Percentiles rank a stretch among this genome's conserved stretches.
These are phyloP conservation scores for Westerdykella sp. DNA, from an alignment of 2,329 filamentous ascomycete genomes.

Conservation along the genomic window DNA sequence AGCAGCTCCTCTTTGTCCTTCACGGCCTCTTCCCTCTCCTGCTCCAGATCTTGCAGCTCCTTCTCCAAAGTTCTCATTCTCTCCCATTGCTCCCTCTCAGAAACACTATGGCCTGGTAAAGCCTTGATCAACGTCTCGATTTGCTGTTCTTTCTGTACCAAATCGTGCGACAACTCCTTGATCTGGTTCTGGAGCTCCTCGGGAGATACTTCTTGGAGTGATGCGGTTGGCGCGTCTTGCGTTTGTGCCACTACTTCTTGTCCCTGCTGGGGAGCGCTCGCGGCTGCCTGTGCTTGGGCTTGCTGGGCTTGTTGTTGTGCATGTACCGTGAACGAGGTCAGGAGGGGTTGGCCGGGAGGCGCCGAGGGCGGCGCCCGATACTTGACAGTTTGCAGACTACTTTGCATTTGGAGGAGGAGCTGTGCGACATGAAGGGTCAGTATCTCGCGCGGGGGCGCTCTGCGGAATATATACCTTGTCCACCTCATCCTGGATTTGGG, in stretches of 20 bases:
- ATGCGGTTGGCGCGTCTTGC: slow-evolving; percentile 10
- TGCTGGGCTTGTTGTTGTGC: slow-evolving; percentile 22
- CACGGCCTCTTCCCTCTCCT: slow-evolving; percentile 37
- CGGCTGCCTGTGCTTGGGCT: slow-evolving; percentile 14
- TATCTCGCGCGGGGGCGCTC: not conserved
- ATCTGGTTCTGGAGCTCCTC: slow-evolving; percentile 59
- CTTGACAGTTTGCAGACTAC: slow-evolving; percentile 41
- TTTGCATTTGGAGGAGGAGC: slow-evolving; percentile 46
- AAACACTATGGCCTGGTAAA: slow-evolving; percentile 71
- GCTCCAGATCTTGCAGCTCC: slow-evolving; percentile 40
- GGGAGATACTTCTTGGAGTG: slow-evolving; percentile 10
- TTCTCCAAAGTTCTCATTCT: slow-evolving; percentile 45
- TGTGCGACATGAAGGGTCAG: slow-evolving; percentile 12
- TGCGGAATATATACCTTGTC: slow-evolving; percentile 56
- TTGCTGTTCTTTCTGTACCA: slow-evolving; percentile 75
- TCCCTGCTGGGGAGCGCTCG: slow-evolving; percentile 2
- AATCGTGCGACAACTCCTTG: slow-evolving; percentile 66
- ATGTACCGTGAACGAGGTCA: slow-evolving; percentile 27
- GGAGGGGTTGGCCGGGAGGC: slow-evolving; percentile 40
- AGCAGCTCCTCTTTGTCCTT: slow-evolving; percentile 40
- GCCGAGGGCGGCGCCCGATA: slow-evolving; percentile 37
- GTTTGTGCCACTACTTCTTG: slow-evolving; percentile 5
- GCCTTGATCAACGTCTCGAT: slow-evolving; percentile 71
- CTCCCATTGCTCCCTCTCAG: slow-evolving; percentile 67
- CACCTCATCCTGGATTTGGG: slow-evolving; percentile 77